Base-by-base conservation (phyloP, 1,284 basidiomycete species). In the Microbotryum silenes-acaulis region DNA sequence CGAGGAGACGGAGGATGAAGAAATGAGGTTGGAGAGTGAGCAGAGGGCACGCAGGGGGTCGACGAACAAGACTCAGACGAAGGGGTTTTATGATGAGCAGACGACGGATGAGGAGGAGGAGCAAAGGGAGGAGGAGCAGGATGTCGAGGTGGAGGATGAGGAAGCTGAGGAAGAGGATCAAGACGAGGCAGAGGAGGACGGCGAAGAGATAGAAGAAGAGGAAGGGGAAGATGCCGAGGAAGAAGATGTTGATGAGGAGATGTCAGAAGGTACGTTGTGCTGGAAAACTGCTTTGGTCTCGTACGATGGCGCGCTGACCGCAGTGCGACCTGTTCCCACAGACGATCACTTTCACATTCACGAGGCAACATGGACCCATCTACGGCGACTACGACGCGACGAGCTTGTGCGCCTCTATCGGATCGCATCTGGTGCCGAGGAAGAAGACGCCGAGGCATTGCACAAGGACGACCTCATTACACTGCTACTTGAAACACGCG, bases 371-470 rank as follows among this genome's bases (percentile, higher is more conserved):
- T 21, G 54, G 0, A 27, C 54, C 20, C 54, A 61, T 8, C 57
- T 68, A 12, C 57, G 51, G 4, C 37, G 48, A 4, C 58, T 66
- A 2, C 60, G 45, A 12, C 37, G 54, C 14, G 33, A 29, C 12
- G 64, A 68, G 20, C 64, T 68, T 14, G 51, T 51, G 27, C 55
- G 61, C 18, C 56, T 68, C 1, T 60, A 56, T 51, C 45, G 44
- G 46, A 50, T 50, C 50, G 33, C 55, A 25, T 18, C 57, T 25
- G 16, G 45, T 42, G 1, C 25, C 6, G 27, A 54, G 16, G 10
- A 23, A 18, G 37, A 46, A 18, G 21, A 59, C 8, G 14, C 46
- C 51, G 44, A 51, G 33, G 16, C 31, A 9, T 42, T 54, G 54
- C 27, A 54, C 6, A 68, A 66, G 37, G 62, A 63, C 10, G 23